Conservation (phyloP, 805 yeast species). For the Sugiyamaella smithiae region DNA sequence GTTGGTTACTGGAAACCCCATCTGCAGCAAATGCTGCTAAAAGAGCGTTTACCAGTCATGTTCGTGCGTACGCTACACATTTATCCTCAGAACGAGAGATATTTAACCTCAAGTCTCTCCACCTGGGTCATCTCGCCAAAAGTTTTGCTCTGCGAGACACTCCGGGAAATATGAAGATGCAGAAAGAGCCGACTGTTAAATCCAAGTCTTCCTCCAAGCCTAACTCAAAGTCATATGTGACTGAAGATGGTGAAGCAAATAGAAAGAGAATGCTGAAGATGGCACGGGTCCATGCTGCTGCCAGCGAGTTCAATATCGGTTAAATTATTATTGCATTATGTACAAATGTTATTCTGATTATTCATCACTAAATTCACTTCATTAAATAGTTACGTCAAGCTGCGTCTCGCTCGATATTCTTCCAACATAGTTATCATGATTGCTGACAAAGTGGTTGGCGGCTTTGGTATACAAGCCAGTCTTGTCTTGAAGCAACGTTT, state of each 20-base stretch:
- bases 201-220: slow-evolving; percentile 21
- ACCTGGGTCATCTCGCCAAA: slow-evolving; percentile 94
- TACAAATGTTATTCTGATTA: neutral
- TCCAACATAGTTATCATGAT: slow-evolving; percentile 5
- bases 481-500: slow-evolving; percentile 16
- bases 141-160: slow-evolving; percentile 92
- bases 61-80: slow-evolving; percentile 96
- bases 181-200: slow-evolving; percentile 28
- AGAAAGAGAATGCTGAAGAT: slow-evolving; percentile 70
- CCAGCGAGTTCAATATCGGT: slow-evolving; percentile 71
- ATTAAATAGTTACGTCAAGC: slow-evolving; percentile 1
- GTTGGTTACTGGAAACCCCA: slow-evolving; percentile 76
- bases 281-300: slow-evolving; percentile 66
- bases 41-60: slow-evolving; percentile 81
- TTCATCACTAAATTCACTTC: neutral
- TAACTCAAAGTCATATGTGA: neutral
- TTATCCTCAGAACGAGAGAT: slow-evolving; percentile 70
- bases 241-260: slow-evolving; percentile 42
- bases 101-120: slow-evolving; percentile 79
- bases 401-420: neutral
- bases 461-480: slow-evolving; percentile 24
- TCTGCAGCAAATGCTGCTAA: slow-evolving; percentile 62
- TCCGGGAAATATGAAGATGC: slow-evolving; percentile 71
- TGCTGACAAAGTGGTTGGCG: slow-evolving; percentile 18
- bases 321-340: neutral